Evolutionary conservation across 345 rosid species (phyloP).

Genomic region (Boechera retrofracta): DNA sequence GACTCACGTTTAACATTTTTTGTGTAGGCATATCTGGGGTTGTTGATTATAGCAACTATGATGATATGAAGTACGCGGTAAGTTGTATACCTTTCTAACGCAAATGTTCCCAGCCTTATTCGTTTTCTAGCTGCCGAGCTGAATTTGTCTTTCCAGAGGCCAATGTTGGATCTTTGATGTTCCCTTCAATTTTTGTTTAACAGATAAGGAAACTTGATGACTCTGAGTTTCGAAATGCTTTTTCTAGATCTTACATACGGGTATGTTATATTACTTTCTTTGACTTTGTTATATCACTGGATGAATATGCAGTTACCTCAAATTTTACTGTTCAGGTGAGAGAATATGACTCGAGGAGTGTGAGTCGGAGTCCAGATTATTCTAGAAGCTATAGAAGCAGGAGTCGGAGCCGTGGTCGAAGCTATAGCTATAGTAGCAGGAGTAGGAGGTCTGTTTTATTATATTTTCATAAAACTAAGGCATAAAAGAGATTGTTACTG

Average conservation of each 20-base stretch:
- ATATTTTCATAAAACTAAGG: background rate
- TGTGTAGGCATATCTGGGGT: conserved; percentile 85
- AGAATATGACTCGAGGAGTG: conserved; percentile 81
- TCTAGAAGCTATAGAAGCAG: conserved; percentile 50
- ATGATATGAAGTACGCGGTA: conserved; percentile 96
- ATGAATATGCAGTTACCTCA: background rate
- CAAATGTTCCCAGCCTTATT: background rate
- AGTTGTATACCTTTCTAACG: conserved; percentile 43
- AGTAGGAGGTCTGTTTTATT: conserved; percentile 62
- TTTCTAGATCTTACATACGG: conserved; percentile 79
- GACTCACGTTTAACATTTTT: background rate
- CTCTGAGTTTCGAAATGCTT: conserved; percentile 88
- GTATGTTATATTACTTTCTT: conserved; percentile 49
- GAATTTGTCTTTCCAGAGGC: background rate
- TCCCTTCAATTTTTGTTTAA: conserved; percentile 27
- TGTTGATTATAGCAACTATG: conserved; percentile 86
- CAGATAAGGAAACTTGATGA: conserved; percentile 90
- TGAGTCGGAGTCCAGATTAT: conserved; percentile 57
- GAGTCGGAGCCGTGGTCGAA: conserved; percentile 50
- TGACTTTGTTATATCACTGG: background rate
- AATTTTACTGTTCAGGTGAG: conserved; percentile 59
- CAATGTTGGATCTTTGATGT: conserved; percentile 10
- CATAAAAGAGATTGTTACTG: background rate
- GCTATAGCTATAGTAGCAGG: conserved; percentile 56
- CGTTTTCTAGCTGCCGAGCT: background rate